phyloP scores from a whole-genome alignment of 305 asterid genomes.

The Solanum hybrid region DNA sequence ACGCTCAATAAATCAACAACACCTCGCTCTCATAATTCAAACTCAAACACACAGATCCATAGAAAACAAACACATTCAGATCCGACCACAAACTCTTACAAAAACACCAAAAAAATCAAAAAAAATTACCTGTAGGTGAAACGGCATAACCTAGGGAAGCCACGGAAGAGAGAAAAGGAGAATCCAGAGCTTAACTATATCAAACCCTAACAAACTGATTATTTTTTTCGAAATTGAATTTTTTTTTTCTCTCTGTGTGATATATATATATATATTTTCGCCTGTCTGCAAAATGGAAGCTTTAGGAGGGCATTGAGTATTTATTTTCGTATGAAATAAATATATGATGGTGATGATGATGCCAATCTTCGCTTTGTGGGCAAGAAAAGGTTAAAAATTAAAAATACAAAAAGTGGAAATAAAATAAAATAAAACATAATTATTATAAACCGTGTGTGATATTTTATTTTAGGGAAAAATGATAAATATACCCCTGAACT shows the following conservation, averaged over 20 bases:
- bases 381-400: background rate
- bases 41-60: background rate
- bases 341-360: background rate
- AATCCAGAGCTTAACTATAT: constrained; percentile 8
- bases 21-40: background rate
- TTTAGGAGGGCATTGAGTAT: background rate
- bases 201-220: background rate
- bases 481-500: too few relatives aligned
- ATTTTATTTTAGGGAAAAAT: background rate
- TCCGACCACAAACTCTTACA: background rate
- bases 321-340: background rate
- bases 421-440: background rate
- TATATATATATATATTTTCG: background rate
- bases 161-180: constrained; percentile 1
- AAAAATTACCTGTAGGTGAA: background rate
- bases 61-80: background rate
- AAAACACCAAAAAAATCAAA: background rate
- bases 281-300: background rate
- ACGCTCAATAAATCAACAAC: background rate
- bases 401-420: background rate
- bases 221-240: background rate
- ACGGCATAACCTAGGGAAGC: constrained; percentile 12
- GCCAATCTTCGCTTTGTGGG: constrained; percentile 10
- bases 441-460: constrained; percentile 1
- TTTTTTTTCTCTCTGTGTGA: background rate